Evolutionary conservation across 108 stramenopile genomes (phyloP), one percentile per base, ranked within the genome.

Genomic region (Conticribra weissflogii): DNA sequence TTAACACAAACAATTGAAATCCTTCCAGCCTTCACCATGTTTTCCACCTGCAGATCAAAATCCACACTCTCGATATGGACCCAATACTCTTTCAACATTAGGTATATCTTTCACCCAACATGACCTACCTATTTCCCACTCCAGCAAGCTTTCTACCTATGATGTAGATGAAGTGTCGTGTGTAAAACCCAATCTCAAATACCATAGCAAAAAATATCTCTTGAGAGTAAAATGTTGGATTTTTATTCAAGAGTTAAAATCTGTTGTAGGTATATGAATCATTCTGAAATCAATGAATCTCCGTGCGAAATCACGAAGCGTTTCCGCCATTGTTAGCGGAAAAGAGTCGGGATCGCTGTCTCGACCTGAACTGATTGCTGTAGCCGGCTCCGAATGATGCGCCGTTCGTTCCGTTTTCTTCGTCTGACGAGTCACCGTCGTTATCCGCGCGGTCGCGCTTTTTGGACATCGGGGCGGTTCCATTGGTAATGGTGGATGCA

Each of bases 321-420:
- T 1, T 32, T 30, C 41, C 59, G 48, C n/a, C 62, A 24, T 22
- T 41, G 12, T 41, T 41, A 41, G 1, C 41, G 28, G 66, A 51
- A 51, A 31, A 22, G 8, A 81, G 58, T 9, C 81, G 81, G 50
- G 86, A 82, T 51, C 83, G 78, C 54, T 94, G 93, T 31, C 93
- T 77, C 18, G 90, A 74, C 36, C 93, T 83, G 68, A 94, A 94
- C 61, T 88, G 87, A 56, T 64, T 84, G 45, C 93, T 88, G 67
- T 90, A 88, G 0, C 85, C 88, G 28, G 86, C 85, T 21, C 72
- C 83, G 19, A 56, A 65, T 32, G 62, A 49, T 12, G 63, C 76
- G 7, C n/a, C 48, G 31, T 68, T 80, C n/a, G n/a, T n/a, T 29
- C 44, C 67, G 23, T 74, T 57, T 44, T 91, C 87, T 9, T 89